phyloP scores from a whole-genome alignment of 768 basidiomycete species.

The Collybia mongolica region DNA sequence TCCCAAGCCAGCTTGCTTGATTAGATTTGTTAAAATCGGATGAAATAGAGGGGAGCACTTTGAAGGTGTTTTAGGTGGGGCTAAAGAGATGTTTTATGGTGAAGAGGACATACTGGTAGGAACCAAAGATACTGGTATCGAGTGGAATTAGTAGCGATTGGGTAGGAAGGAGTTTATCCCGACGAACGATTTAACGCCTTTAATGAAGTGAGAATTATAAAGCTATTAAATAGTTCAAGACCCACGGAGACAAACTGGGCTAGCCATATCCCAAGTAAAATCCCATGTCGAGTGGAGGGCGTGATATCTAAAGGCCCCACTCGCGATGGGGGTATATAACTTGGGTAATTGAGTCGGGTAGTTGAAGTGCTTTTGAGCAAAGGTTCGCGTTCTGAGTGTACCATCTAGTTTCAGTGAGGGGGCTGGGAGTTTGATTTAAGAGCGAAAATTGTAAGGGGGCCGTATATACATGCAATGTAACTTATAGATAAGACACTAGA shows the following conservation, averaged over 20 bases:
- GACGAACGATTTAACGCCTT: conserved; percentile 34
- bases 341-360: background rate
- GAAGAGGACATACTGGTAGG: conserved; percentile 57
- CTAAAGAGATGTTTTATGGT: background rate
- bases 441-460: background rate
- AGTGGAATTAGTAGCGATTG: background rate
- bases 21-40: conserved; percentile 77
- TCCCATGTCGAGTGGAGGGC: conserved; percentile 52
- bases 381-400: conserved; percentile 12
- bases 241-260: conserved; percentile 73
- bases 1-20: conserved; percentile 83
- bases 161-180: background rate
- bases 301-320: conserved; percentile 61
- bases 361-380: conserved; percentile 4
- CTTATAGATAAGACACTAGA: background rate
- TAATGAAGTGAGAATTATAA: background rate
- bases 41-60: conserved; percentile 75
- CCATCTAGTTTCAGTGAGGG: conserved; percentile 9
- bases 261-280: conserved; percentile 69
- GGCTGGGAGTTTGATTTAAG: background rate
- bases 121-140: conserved; percentile 61
- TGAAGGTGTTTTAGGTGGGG: background rate
- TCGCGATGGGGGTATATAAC: background rate
- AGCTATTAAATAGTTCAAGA: conserved; percentile 4
- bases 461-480: conserved; percentile 1